A percentile compares a stretch with the other conserved stretches of the same genome.
Evolutionary conservation across 1,139 yeast genomes (phyloP).

Genomic region (Kodamaea alishanica): DNA sequence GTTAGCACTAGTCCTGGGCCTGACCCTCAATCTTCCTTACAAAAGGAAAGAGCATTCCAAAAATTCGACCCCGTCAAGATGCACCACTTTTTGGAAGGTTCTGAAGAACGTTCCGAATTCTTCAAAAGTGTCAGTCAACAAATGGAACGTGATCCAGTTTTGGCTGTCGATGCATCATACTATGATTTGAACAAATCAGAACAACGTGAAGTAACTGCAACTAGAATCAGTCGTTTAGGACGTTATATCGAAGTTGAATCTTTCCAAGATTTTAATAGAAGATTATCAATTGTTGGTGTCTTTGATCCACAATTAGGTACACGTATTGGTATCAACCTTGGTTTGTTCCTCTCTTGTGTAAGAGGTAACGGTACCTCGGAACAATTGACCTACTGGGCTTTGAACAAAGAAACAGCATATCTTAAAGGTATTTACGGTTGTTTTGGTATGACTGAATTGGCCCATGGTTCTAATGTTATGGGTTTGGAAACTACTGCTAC

Average conservation of each 20-base stretch:
- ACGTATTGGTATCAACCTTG: slow-evolving; percentile 30
- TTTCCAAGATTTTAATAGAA: slow-evolving; percentile 34
- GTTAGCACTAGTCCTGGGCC: slow-evolving; percentile 26
- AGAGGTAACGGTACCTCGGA: slow-evolving; percentile 32
- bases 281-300: slow-evolving; percentile 30
- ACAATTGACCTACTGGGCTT: slow-evolving; percentile 41
- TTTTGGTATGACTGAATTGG: slow-evolving; percentile 50
- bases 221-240: slow-evolving; percentile 36
- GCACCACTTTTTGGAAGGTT: slow-evolving; percentile 43
- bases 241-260: slow-evolving; percentile 39
- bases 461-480: slow-evolving; percentile 47
- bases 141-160: slow-evolving; percentile 45
- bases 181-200: slow-evolving; percentile 38
- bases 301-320: slow-evolving; percentile 31
- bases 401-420: slow-evolving; percentile 33
- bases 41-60: slow-evolving; percentile 31
- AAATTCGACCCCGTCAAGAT: slow-evolving; percentile 31
- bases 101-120: slow-evolving; percentile 28
- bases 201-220: slow-evolving; percentile 35
- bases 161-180: slow-evolving; percentile 31
- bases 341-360: slow-evolving; percentile 28
- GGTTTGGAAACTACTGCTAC: slow-evolving; percentile 49
- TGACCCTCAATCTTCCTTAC: slow-evolving; percentile 33
- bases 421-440: slow-evolving; percentile 43
- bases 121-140: slow-evolving; percentile 30